Evolutionary conservation across 208 protist species (phyloP).

Genomic region (Perkinsela sp.): DNA sequence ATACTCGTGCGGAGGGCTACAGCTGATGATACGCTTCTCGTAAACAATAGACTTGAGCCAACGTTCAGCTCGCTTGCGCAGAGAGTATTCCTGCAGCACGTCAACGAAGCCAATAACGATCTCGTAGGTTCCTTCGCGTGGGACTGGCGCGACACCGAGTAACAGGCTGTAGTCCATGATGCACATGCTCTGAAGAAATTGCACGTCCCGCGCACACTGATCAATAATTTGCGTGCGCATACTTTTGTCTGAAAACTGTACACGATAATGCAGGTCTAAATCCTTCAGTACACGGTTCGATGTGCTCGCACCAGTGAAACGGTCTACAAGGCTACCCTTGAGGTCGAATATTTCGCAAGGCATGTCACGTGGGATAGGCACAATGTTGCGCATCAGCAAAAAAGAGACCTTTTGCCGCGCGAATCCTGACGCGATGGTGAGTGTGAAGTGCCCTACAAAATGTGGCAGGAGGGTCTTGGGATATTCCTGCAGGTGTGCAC

Average conservation of each 20-base stretch:
- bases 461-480: slow-evolving; percentile 55
- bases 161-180: slow-evolving; percentile 79
- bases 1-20: slow-evolving; percentile 42
- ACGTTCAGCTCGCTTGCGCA: slow-evolving; percentile 40
- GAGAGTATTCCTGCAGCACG: slow-evolving; percentile 64
- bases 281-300: slow-evolving; percentile 63
- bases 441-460: slow-evolving; percentile 57
- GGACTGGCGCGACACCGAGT: slow-evolving; percentile 37
- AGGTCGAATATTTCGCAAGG: slow-evolving; percentile 63
- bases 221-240: slow-evolving; percentile 39
- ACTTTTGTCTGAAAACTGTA: slow-evolving; percentile 12
- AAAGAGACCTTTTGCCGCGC: slow-evolving; percentile 30
- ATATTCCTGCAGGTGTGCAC: slow-evolving; percentile 58
- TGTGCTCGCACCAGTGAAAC: slow-evolving; percentile 36
- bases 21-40: slow-evolving; percentile 43
- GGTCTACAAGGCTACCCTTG: slow-evolving; percentile 66
- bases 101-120: slow-evolving; percentile 62
- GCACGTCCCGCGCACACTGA: slow-evolving; percentile 51
- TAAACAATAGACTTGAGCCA: slow-evolving; percentile 12
- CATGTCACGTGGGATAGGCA: slow-evolving; percentile 56
- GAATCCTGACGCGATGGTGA: slow-evolving; percentile 11
- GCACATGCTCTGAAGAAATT: slow-evolving; percentile 37
- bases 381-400: slow-evolving; percentile 77
- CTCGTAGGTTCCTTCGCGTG: neutral
- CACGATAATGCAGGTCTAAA: slow-evolving; percentile 23